Percentiles rank a stretch among this genome's conserved stretches.
These are phyloP conservation scores for Trichoderma asperelloides DNA, from an alignment of 495 filamentous ascomycete genomes.

Conservation along the genomic window DNA sequence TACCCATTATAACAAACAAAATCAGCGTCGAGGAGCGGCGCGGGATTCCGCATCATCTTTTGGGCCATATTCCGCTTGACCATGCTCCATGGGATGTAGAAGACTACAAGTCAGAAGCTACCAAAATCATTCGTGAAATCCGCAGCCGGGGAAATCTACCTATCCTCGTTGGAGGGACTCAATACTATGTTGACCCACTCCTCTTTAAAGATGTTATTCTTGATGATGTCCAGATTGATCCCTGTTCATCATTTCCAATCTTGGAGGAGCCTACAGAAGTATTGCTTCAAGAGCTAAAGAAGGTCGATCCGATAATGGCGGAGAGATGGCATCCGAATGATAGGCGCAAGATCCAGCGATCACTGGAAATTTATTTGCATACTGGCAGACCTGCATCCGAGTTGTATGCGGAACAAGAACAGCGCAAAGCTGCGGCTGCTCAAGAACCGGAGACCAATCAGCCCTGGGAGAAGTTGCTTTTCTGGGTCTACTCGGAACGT, in stretches of 20 bases:
- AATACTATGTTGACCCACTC: constrained; percentile 86
- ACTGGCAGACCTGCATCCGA: constrained; percentile 75
- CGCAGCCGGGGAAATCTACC: constrained; percentile 66
- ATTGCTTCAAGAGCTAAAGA: constrained; percentile 59
- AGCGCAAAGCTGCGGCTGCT: constrained; percentile 21
- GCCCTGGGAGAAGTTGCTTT: constrained; percentile 62
- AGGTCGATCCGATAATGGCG: constrained; percentile 86
- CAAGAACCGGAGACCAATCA: constrained; percentile 9
- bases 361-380: constrained; percentile 77
- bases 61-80: constrained; percentile 63
- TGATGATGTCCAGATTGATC: constrained; percentile 28
- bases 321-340: constrained; percentile 91
- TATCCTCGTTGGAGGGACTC: constrained; percentile 87
- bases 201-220: constrained; percentile 65
- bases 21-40: constrained; percentile 64
- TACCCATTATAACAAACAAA: constrained; percentile 96
- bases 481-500: constrained; percentile 77
- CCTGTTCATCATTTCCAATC: constrained; percentile 50
- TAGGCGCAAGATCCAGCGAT: constrained; percentile 76
- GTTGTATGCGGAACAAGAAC: constrained; percentile 71
- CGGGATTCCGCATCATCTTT: constrained; percentile 80
- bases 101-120: constrained; percentile 60
- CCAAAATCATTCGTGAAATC: constrained; percentile 66
- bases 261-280: constrained; percentile 58
- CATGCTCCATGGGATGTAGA: constrained; percentile 77